Evolutionary conservation across 805 yeast genomes (phyloP), one percentile per base, ranked within the genome.

Genomic region (Myxozyma udenii): DNA sequence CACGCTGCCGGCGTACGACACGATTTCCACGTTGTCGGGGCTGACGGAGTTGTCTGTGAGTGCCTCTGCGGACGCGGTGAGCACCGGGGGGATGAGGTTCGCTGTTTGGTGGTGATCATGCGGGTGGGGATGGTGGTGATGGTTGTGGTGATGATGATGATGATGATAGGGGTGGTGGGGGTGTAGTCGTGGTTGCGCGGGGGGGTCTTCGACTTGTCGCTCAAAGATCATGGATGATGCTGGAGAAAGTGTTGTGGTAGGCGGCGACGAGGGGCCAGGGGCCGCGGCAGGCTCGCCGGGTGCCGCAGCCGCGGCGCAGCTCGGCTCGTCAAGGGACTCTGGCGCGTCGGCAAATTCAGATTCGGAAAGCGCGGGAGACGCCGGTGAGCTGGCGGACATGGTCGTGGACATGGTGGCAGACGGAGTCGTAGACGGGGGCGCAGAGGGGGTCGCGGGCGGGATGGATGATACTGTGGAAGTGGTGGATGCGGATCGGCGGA

Each of bases 71-170:
- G 93, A 78, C 6, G 95, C 87, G 62, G 87, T 95, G 60, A 87
- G 72, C 4, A 87, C 87, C 0, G 96, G 90, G 1, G 95, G 85
- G 19, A 87, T 85, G 60, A 69, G 78, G 67, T 88, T 85, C 66
- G 87, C 86, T 33, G 69, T 61, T 14, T 73, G 71, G 68, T 74
- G 69, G 61, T 69, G 74, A 3, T 68, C 66, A 28, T 28, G 33
- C 9, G 9, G 33, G 14, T 28, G 33, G 14, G 9, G 33, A 28
- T 28, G 33, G 14, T 28, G 9, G 9, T 14, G 9, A 28, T 28
- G 33, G 9, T 9, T 14, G 32, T 74, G 71, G 40, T 69, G 51
- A 24, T 64, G 66, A 21, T 44, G 33, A 24, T 51, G 24, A 12
- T 28, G 12, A n/a, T n/a, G n/a, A 30, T 74, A 71, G 40, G 70